A percentile compares a stretch with the other conserved stretches of the same genome.
phyloP scores from a whole-genome alignment of 306 rosid species.

The Inga oerstediana region DNA sequence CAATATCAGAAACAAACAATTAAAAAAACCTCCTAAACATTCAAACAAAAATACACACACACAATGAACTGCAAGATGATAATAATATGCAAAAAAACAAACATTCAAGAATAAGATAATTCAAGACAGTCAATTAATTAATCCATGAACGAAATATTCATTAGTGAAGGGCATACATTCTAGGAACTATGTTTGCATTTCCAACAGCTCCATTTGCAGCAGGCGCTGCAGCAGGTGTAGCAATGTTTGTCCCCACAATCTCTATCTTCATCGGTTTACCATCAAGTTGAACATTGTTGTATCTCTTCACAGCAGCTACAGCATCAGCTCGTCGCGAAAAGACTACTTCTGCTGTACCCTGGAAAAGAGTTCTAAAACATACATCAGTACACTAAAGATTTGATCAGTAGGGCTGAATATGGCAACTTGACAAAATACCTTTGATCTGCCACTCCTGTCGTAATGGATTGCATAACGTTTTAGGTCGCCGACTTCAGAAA shows the following conservation, averaged over 20 bases:
- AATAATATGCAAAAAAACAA: not conserved
- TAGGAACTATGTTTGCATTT: constrained; percentile 57
- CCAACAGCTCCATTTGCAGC: constrained; percentile 53
- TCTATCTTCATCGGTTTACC: constrained; percentile 96
- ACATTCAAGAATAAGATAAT: not conserved
- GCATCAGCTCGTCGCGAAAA: constrained; percentile 82
- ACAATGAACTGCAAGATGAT: not conserved
- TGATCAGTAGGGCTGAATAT: constrained; percentile 35
- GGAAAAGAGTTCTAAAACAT: constrained; percentile 41
- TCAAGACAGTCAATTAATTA: not conserved
- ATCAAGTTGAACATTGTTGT: constrained; percentile 91
- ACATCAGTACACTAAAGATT: constrained; percentile 41
- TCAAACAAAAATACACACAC: not conserved
- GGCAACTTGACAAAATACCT: constrained; percentile 62
- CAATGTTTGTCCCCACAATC: constrained; percentile 83
- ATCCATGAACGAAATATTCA: not conserved
- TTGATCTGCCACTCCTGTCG: constrained; percentile 95
- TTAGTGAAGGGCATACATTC: constrained; percentile 51
- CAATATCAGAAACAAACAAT: not conserved
- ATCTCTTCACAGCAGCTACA: constrained; percentile 89
- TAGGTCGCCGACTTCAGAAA: constrained; percentile 90
- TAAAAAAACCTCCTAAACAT: not conserved
- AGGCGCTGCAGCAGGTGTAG: constrained; percentile 57
- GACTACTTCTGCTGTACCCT: constrained; percentile 97
- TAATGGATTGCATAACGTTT: constrained; percentile 81